phyloP scores from a whole-genome alignment of 768 basidiomycete species.

The Podaxis mareebaensis region DNA sequence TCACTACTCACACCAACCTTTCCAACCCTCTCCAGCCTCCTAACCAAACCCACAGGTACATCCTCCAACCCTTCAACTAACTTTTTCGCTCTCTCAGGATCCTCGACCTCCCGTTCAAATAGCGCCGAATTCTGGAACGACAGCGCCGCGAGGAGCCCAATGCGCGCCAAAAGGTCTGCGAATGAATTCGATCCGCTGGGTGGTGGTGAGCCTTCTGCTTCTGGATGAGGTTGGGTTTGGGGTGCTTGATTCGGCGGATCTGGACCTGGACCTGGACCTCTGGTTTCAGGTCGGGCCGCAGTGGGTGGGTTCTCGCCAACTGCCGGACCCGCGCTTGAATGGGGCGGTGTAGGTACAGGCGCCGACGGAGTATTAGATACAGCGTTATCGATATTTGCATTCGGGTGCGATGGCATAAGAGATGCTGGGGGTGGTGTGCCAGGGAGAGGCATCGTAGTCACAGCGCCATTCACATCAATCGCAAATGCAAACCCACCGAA shows the following conservation, averaged over 20 bases:
- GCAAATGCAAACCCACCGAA: too few species aligned
- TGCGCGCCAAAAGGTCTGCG: conserved; percentile 21
- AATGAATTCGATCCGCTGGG: not conserved
- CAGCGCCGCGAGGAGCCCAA: conserved; percentile 15
- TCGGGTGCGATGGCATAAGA: too few species aligned
- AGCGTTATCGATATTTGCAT: too few species aligned
- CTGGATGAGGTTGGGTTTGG: not conserved
- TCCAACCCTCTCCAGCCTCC: conserved; percentile 56
- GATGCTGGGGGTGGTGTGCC: too few species aligned
- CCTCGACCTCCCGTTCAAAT: conserved; percentile 47
- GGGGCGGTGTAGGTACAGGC: too few species aligned
- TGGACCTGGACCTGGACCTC: not conserved
- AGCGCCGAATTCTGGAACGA: conserved; percentile 24
- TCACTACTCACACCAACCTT: conserved; percentile 39
- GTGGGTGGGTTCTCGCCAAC: too few species aligned
- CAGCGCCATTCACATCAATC: too few species aligned
- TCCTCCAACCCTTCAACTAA: conserved; percentile 65
- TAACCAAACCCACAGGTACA: conserved; percentile 66
- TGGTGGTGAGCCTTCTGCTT: not conserved
- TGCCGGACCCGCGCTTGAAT: too few species aligned
- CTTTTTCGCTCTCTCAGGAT: conserved; percentile 65
- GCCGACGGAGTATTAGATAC: too few species aligned
- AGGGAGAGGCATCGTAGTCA: not conserved
- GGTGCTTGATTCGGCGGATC: not conserved
- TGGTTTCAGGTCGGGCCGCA: too few species aligned